phyloP scores from a whole-genome alignment of 306 rosid species.

The Sicyos baderoa region DNA sequence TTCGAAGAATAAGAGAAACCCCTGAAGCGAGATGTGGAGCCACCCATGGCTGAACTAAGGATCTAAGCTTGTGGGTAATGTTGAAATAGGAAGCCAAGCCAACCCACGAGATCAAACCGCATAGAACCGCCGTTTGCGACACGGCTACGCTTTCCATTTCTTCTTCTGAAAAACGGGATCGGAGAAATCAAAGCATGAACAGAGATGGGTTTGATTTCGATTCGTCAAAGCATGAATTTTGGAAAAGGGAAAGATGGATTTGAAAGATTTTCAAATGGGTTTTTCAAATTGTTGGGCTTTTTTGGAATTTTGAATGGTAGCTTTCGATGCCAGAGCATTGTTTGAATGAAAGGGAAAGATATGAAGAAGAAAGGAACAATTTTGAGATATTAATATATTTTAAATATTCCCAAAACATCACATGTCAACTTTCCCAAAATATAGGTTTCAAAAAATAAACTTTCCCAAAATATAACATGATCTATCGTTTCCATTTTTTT shows the following conservation, averaged over 20 bases:
- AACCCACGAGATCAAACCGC: constrained; percentile 56
- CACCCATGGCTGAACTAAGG: constrained; percentile 68
- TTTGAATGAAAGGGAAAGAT: too few relatives aligned
- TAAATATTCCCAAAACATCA: too few relatives aligned
- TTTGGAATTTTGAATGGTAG: not conserved
- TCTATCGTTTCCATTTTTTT: too few relatives aligned
- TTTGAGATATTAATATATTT: too few relatives aligned
- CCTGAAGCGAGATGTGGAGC: constrained; percentile 45
- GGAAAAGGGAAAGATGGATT: not conserved
- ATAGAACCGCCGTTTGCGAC: constrained; percentile 66
- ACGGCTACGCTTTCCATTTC: constrained; percentile 48
- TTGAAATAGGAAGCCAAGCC: constrained; percentile 48
- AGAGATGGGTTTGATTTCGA: not conserved
- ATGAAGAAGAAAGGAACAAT: too few relatives aligned
- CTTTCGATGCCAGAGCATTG: not conserved
- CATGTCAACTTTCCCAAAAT: too few relatives aligned
- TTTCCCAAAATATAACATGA: too few relatives aligned
- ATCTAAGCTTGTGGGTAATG: constrained; percentile 62
- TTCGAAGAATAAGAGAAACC: constrained; percentile 49
- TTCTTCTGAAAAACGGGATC: constrained; percentile 22
- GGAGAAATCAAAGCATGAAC: too few relatives aligned
- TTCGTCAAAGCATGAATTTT: not conserved
- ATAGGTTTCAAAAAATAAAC: too few relatives aligned
- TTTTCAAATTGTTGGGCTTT: not conserved
- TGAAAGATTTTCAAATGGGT: not conserved